Percentiles rank a stretch among this genome's conserved stretches.
These are phyloP conservation scores for Podospora fimiseda DNA, from an alignment of 495 filamentous ascomycete species.

Conservation along the genomic window DNA sequence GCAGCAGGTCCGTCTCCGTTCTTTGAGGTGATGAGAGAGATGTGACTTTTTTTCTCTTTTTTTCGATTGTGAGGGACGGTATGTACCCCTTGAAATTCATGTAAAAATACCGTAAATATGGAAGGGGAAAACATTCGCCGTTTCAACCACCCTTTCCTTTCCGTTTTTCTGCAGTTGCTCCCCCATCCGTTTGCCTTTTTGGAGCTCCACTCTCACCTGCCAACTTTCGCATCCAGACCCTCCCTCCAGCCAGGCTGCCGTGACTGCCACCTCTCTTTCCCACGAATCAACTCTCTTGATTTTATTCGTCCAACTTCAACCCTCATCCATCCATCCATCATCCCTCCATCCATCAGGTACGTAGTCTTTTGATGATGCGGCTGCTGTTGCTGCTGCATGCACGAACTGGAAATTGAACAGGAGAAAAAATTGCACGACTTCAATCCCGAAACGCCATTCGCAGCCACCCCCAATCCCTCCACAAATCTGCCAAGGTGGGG, in stretches of 20 bases:
- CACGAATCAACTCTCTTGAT: not conserved
- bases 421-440: slow-evolving; percentile 4
- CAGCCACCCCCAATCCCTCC: slow-evolving; percentile 5
- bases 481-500: slow-evolving; percentile 24
- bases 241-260: not conserved
- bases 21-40: no score
- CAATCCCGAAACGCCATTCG: slow-evolving; percentile 14
- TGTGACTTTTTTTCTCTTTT: no score
- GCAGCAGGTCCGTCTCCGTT: not conserved
- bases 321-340: not conserved
- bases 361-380: slow-evolving; percentile 1
- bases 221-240: not conserved
- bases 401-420: no score
- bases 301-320: no score
- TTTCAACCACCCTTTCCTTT: not conserved
- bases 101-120: no score
- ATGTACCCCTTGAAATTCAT: no score
- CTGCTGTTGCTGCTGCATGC: slow-evolving; percentile 6
- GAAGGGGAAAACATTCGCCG: not conserved
- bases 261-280: not conserved
- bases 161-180: not conserved
- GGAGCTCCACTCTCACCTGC: not conserved
- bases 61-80: no score
- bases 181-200: not conserved
- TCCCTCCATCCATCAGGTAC: not conserved